Base-by-base conservation (phyloP, 257 asterid species). In the Lantana camara region DNA sequence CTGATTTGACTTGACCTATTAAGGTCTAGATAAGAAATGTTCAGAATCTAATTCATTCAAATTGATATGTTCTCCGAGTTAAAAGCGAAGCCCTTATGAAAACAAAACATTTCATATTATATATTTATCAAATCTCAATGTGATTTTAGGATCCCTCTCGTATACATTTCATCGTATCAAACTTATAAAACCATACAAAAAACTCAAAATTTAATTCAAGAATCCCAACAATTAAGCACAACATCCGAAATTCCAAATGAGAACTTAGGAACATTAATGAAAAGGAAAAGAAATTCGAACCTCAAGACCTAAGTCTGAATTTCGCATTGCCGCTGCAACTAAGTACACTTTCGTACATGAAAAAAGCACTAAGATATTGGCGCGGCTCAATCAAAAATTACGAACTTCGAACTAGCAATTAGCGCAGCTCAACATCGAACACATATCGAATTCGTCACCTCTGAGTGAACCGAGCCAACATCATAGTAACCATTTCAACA, bases 351-450 rank as follows among this genome's bases (percentile, higher is more conserved):
- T 17, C 21, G 29, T 3, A 44, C 21, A 52, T 77, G 79, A 80
- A 82, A 73, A 71, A 52, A 63, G 56, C 80, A 71, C 82, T 77
- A 55, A 69, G 86, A 85, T 85, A 80, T 85, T 85, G 92, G 85
- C 85, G 58, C 86, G 88, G 83, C 87, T 81, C 94, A 85, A 80
- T 85, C 90, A 78, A 19, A 69, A 54, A 56, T 35, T 3, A n/a
- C 15, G 19, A 63, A 63, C 15, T 14, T 27, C 9, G 15, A 34
- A 27, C 13, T 1, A 7, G 17, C 40, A 15, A 4, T 29, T 15
- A 15, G 32, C 22, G 5, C 9, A 9, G 9, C 17, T 11, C 17
- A 13, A 1, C n/a, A 1, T 20, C 11, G 21, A 17, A 19, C 21
- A 7, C 14, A 12, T 4, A 48, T 21, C 0, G 23, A 2, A 23